These are phyloP conservation scores for Mantamonas sphyraenae DNA, from an alignment of 78 protist genomes.

Conservation along the genomic window DNA sequence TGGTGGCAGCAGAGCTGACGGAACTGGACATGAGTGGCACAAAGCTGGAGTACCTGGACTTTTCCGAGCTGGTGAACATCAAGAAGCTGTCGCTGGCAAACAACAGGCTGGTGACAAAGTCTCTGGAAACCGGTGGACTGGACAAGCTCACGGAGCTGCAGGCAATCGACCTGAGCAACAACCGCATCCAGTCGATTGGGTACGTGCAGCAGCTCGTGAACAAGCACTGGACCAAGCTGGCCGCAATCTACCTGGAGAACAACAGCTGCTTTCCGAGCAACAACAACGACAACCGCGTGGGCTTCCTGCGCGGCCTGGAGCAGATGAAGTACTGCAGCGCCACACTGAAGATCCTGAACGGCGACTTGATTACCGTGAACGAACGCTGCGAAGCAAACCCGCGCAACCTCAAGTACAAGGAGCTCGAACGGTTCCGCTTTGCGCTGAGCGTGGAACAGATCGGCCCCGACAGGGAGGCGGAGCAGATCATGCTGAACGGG, in stretches of 20 bases:
- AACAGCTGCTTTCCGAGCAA: no score
- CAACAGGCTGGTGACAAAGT: background rate
- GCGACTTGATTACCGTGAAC: background rate
- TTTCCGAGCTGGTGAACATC: background rate
- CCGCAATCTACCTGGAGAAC: no score
- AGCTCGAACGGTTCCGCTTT: background rate
- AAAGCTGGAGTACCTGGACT: background rate
- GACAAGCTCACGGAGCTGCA: no score
- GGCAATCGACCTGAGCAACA: no score
- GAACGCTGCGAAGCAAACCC: background rate
- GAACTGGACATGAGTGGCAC: background rate
- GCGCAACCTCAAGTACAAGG: background rate
- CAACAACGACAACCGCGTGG: no score
- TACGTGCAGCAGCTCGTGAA: no score
- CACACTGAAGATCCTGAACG: background rate
- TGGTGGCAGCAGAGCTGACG: background rate
- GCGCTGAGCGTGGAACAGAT: background rate
- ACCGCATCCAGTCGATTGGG: no score
- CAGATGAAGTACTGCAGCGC: background rate
- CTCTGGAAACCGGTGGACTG: no score
- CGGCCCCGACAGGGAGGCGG: no score
- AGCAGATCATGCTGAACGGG: no score
- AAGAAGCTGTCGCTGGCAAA: background rate
- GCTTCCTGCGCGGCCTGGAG: background rate
- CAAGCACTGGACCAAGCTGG: no score